Evolutionary conservation across 495 filamentous ascomycete genomes (phyloP).

Genomic region (Daldinia bambusicola): DNA sequence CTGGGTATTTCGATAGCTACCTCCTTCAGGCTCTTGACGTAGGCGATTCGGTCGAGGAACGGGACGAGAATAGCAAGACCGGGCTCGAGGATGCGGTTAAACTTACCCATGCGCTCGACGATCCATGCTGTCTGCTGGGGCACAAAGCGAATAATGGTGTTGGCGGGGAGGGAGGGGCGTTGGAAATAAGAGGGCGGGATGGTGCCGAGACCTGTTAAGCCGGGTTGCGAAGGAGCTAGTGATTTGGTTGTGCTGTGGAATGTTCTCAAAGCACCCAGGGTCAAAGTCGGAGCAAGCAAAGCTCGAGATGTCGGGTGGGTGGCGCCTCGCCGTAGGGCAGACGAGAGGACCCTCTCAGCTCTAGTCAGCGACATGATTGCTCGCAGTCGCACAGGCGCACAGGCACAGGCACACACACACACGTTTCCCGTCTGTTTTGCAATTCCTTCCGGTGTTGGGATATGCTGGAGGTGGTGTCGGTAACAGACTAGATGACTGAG

Average conservation of each 20-base stretch:
- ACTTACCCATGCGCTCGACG: conserved; percentile 98
- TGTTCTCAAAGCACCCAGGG: conserved; percentile 37
- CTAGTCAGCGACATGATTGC: conserved; percentile 50
- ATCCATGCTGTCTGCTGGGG: conserved; percentile 99
- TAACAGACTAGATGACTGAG: neutral
- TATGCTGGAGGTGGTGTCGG: neutral
- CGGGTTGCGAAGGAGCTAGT: conserved; percentile 21
- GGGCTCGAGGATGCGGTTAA: conserved; percentile 88
- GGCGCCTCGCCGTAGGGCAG: conserved; percentile 44
- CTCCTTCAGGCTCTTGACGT: conserved; percentile 97
- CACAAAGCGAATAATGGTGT: conserved; percentile 96
- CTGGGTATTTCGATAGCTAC: conserved; percentile 94
- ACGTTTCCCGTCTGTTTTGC: neutral
- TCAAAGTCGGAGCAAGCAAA: conserved; percentile 32
- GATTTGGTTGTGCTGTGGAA: conserved; percentile 49
- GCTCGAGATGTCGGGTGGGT: conserved; percentile 23
- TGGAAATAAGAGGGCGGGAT: conserved; percentile 67
- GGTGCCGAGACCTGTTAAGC: conserved; percentile 42
- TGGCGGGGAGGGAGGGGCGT: conserved; percentile 76
- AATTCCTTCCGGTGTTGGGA: neutral
- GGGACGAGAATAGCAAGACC: conserved; percentile 90
- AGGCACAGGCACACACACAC: neutral
- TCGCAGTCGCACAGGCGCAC: neutral
- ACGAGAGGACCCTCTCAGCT: conserved; percentile 47
- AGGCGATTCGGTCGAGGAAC: conserved; percentile 94